Base-by-base conservation (phyloP, 345 rosid species). In the Salix purpurea region DNA sequence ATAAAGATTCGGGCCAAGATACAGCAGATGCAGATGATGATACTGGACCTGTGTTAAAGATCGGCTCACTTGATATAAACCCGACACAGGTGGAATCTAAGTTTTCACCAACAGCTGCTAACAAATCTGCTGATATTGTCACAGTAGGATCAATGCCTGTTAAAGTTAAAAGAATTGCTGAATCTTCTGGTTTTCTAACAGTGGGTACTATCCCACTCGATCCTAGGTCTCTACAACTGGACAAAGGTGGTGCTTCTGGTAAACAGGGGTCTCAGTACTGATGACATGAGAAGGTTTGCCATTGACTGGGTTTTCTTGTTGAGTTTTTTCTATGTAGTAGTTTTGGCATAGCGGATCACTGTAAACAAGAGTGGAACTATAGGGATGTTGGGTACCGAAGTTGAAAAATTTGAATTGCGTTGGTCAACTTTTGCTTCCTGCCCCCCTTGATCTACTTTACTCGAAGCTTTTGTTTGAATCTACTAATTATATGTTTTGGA, bases 101-200 rank as follows among this genome's bases (percentile, higher is more conserved):
- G 75, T 30, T 76, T 3, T 28, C 64, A 65, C 42, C 73, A 14
- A 76, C 78, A 74, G 58, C 34, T 64, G 21, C 77, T 19, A 66
- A 40, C 4, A 52, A 72, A 50, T 32, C 83, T 76, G 72, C 71
- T 70, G 2, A 76, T 62, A 79, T 84, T 42, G 86, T 90, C 66
- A 93, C 89, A 3, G 88, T 89, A 10, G 96, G 97, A 72, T 88
- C 94, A 46, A 73, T 90, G 86, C 90, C 93, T 9, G 81, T 95
- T 54, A 90, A 94, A 77, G 93, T 94, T 11, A 87, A 85, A 1
- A 89, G 91, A 18, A 84, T 79, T 76, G 50, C 83, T 2, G 91
- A 80, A 69, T 76, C 91, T 64, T 73, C 90, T 16, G 79, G 84
- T 67, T 48, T 76, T 46, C 71, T 89, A 72, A 90, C 84, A 1